A percentile compares a stretch with the other conserved stretches of the same genome.
Conservation (phyloP, 306 rosid genomes). For the Inga oerstediana region DNA sequence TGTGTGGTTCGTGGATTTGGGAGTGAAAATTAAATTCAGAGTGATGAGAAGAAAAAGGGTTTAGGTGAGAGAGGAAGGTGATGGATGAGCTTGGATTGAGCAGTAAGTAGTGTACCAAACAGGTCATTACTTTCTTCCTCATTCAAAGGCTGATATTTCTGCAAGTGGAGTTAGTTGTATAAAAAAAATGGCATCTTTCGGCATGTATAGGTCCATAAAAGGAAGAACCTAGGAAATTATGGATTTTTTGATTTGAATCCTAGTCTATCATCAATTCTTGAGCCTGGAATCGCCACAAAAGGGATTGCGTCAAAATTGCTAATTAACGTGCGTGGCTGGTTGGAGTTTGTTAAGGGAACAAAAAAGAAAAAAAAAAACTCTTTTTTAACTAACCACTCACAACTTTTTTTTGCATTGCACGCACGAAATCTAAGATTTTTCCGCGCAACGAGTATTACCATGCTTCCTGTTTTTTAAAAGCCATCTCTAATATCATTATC, state of each 20-base stretch:
- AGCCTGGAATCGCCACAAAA: not conserved
- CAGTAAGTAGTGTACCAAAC: conserved; percentile 22
- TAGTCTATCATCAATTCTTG: not conserved
- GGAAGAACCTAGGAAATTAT: conserved; percentile 42
- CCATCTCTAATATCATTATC: not conserved
- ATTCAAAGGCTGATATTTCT: conserved; percentile 51
- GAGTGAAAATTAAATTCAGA: conserved; percentile 30
- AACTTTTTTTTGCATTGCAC: not conserved
- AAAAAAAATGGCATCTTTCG: conserved; percentile 35
- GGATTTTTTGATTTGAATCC: not conserved
- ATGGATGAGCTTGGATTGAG: conserved; percentile 22
- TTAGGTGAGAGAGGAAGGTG: not conserved
- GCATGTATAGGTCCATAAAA: conserved; percentile 35
- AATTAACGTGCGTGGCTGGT: not conserved
- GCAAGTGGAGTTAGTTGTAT: conserved; percentile 50
- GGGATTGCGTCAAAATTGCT: not conserved
- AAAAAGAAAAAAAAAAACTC: not conserved
- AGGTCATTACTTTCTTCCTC: conserved; percentile 48
- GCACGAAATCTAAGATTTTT: too few species aligned
- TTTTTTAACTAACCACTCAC: not conserved
- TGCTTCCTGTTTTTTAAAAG: too few species aligned
- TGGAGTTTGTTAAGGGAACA: not conserved
- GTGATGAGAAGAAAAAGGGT: not conserved
- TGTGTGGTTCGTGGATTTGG: conserved; percentile 27
- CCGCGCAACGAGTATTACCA: too few species aligned